Percentiles rank a stretch among this genome's conserved stretches.
Evolutionary conservation across 108 stramenopile species (phyloP).

Genomic region (Cyclostephanos tholiformis): DNA sequence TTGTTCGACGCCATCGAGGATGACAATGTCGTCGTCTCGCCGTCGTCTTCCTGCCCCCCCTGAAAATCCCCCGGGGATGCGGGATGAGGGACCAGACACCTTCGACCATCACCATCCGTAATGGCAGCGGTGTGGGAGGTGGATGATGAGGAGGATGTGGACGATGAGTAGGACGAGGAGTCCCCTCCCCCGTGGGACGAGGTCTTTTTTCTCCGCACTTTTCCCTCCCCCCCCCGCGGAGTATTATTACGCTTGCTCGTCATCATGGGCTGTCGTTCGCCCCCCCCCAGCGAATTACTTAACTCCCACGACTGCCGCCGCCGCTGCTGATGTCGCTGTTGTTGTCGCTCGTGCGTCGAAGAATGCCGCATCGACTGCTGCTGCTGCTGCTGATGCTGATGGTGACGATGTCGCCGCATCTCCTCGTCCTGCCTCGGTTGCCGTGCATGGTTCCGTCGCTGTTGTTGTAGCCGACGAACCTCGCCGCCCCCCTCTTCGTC

Average conservation of each 20-base stretch:
- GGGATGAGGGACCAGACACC: too few relatives aligned
- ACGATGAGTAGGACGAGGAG: neutral
- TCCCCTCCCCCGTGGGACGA: neutral
- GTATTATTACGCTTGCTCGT: too few relatives aligned
- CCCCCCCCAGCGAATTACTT: neutral
- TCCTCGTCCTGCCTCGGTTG: neutral
- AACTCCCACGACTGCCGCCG: neutral
- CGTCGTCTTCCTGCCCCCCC: neutral
- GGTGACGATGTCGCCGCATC: neutral
- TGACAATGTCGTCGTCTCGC: neutral
- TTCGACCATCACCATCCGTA: neutral
- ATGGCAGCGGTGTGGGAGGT: neutral
- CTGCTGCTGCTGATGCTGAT: neutral
- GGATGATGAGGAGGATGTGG: neutral
- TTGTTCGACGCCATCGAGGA: neutral
- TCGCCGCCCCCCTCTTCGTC: too few relatives aligned
- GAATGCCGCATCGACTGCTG: neutral
- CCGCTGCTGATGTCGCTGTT: slow-evolving; percentile 8
- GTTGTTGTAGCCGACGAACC: neutral
- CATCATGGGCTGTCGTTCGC: too few relatives aligned
- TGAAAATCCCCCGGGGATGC: too few relatives aligned
- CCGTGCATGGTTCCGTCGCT: neutral
- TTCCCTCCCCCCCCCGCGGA: neutral
- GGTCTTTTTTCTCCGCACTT: neutral
- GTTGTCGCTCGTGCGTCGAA: neutral